phyloP scores from a whole-genome alignment of 805 yeast genomes.

The Candida nitratophila region DNA sequence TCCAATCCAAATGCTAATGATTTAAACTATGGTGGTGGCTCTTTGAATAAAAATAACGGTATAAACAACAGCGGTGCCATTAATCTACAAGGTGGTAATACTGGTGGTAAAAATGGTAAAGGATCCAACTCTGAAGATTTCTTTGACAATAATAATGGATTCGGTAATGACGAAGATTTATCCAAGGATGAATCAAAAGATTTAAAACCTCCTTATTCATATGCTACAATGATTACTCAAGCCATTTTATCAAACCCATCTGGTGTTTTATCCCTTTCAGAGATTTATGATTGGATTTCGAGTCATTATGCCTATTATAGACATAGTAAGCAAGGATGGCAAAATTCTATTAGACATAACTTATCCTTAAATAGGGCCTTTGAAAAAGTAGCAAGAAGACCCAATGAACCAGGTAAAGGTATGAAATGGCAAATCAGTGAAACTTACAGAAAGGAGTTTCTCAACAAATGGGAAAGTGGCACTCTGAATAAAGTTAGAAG shows the following conservation, averaged over 20 bases:
- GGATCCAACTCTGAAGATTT: too few relatives aligned
- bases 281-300: constrained; percentile 88
- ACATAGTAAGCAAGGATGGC: constrained; percentile 95
- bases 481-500: constrained; percentile 66
- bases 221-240: constrained; percentile 98
- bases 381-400: constrained; percentile 92
- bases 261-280: constrained; percentile 82
- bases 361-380: constrained; percentile 92
- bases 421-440: constrained; percentile 98
- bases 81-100: too few relatives aligned
- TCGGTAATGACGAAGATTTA: constrained; percentile 42
- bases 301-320: constrained; percentile 86
- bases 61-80: too few relatives aligned
- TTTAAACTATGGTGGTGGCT: not conserved
- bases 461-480: constrained; percentile 74
- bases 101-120: not conserved
- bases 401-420: constrained; percentile 97
- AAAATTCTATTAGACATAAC: constrained; percentile 94
- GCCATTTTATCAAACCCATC: constrained; percentile 86
- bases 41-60: too few relatives aligned
- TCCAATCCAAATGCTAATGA: constrained; percentile 27
- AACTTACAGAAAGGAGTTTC: constrained; percentile 73
- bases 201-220: constrained; percentile 93
- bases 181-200: constrained; percentile 89
- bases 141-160: constrained; percentile 5